Evolutionary conservation across 768 basidiomycete species (phyloP), one percentile per base, ranked within the genome.

Genomic region (Russula brevipes): DNA sequence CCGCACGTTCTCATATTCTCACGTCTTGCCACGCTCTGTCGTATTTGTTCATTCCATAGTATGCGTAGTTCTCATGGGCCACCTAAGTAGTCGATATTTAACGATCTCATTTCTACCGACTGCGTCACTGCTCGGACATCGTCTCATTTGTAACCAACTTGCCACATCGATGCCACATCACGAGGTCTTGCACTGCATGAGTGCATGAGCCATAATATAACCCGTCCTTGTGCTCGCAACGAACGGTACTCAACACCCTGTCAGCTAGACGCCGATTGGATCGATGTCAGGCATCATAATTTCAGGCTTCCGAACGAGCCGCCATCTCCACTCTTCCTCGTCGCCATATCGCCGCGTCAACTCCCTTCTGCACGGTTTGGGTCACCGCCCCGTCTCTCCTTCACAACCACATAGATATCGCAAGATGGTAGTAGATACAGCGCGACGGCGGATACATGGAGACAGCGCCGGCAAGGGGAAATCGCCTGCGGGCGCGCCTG

Each of bases 11-110:
- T 55, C 53, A 39, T 59, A 59, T 24, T 42, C 53, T n/a, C 47
- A 39, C 46, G 54, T 46, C 24, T 59, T 54, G 24, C 14, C 53
- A 36, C 46, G 45, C 46, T 54, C 39, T 50, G 54, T 24, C 63
- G 42, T 54, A 53, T 41, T 58, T 57, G 31, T 46, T 54, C 51
- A 38, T 49, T 31, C 5, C 31, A 58, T 30, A 3, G 52, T 60
- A 54, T 64, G 39, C 5, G 36, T 50, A 56, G 42, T 61, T 17
- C n/a, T 31, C 60, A 39, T 54, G 39, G 49, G 38, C 52, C 58
- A 42, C 44, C 46, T 59, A 54, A 46, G 14, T 54, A 49, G 52
- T 54, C 19, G 54, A 60, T 55, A 64, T 55, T 51, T 64, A 57
- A 17, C 57, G 47, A 41, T 59, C n/a, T 44, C 42, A 41, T 59